Evolutionary conservation across 2,329 filamentous ascomycete species (phyloP).

Genomic region (Aspergillus chevalieri): DNA sequence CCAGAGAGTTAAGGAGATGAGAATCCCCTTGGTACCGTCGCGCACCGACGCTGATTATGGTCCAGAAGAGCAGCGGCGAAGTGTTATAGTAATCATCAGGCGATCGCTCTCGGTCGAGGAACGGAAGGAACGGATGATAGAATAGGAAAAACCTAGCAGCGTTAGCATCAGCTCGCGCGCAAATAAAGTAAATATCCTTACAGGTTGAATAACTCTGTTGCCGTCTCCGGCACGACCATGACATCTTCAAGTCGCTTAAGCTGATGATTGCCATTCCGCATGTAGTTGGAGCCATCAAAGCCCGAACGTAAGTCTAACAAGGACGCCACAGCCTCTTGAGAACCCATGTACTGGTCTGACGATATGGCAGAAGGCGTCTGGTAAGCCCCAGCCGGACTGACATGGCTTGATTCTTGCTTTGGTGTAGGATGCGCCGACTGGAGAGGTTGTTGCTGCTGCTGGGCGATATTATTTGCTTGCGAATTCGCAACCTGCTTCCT

Average conservation of each 20-base stretch:
- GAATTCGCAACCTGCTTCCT: conserved; percentile 41
- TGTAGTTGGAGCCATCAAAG: conserved; percentile 35
- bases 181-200: conserved; percentile 16
- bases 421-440: conserved; percentile 23
- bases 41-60: conserved; percentile 57
- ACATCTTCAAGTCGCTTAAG: conserved; percentile 49
- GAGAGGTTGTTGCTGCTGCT: conserved; percentile 16
- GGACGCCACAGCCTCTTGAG: conserved; percentile 47
- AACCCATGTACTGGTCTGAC: conserved; percentile 39
- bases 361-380: conserved; percentile 32
- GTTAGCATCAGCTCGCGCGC: conserved; percentile 7
- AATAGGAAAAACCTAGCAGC: conserved; percentile 55
- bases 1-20: conserved; percentile 47
- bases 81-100: conserved; percentile 54
- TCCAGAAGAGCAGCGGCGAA: conserved; percentile 63
- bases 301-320: conserved; percentile 46
- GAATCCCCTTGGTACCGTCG: conserved; percentile 53
- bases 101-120: conserved; percentile 50
- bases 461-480: conserved; percentile 21
- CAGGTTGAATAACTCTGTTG: conserved; percentile 42
- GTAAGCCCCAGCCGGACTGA: conserved; percentile 27
- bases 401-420: conserved; percentile 33
- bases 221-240: conserved; percentile 37
- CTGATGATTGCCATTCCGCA: conserved; percentile 46
- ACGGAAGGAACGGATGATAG: conserved; percentile 60